These are phyloP conservation scores for Citrus inodora DNA, from an alignment of 345 rosid genomes.

Conservation along the genomic window DNA sequence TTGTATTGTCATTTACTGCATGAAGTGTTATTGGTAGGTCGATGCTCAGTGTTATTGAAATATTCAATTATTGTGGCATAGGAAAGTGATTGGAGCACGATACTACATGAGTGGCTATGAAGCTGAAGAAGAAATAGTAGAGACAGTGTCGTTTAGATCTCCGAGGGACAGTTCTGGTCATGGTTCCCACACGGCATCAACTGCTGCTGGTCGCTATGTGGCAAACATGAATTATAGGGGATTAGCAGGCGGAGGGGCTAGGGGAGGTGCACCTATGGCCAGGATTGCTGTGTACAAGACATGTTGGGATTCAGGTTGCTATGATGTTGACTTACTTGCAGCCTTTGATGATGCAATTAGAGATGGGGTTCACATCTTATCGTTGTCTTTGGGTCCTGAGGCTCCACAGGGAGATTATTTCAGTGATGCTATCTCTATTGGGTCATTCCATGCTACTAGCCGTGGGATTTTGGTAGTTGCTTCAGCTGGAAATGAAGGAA, in stretches of 20 bases:
- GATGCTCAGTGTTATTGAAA: not conserved
- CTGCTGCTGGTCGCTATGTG: conserved; percentile 53
- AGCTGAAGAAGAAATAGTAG: conserved; percentile 42
- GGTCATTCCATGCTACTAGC: conserved; percentile 50
- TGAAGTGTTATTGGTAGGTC: not conserved
- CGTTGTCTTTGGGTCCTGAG: conserved; percentile 51
- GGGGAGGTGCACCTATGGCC: conserved; percentile 62
- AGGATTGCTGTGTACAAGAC: conserved; percentile 56
- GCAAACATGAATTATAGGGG: conserved; percentile 41
- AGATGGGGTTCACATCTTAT: conserved; percentile 53
- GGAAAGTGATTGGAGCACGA: conserved; percentile 60
- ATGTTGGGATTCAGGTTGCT: conserved; percentile 54
- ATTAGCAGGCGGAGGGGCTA: conserved; percentile 47
- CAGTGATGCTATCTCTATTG: conserved; percentile 55
- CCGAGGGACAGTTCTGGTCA: conserved; percentile 59
- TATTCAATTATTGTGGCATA: conserved; percentile 7
- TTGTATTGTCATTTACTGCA: not conserved
- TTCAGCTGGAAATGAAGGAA: conserved; percentile 55
- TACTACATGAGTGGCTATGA: conserved; percentile 47
- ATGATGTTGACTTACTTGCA: conserved; percentile 46
- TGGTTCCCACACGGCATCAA: conserved; percentile 60
- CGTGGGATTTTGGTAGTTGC: conserved; percentile 50
- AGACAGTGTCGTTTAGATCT: conserved; percentile 33
- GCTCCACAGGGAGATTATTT: conserved; percentile 55
- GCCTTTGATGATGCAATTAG: conserved; percentile 58